Base-by-base conservation (phyloP, 352 stramenopile genomes). In the Phytophthora constricta region DNA sequence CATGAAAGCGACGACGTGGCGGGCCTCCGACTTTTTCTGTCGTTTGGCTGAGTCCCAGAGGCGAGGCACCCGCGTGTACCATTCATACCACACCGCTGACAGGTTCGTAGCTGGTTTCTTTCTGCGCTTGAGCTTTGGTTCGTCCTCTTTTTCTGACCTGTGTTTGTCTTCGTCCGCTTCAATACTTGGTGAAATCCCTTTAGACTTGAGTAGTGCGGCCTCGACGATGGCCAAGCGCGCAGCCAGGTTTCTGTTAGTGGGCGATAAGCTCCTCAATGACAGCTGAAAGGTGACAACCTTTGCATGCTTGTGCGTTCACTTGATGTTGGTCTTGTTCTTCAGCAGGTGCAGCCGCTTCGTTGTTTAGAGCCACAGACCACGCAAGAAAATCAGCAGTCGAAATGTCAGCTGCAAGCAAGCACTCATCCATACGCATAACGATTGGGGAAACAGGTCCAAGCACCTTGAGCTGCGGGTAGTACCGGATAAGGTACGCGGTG, bases 11-110 rank as follows among this genome's bases (percentile, higher is more conserved):
- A 64, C 62, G 22, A 64, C 27, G 37, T 39, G 28, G 14, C 55
- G 48, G 3, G n/a, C 13, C n/a, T 57, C 54, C n/a, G 54, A 64
- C 54, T 70, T 63, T 39, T 60, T 70, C 13, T 57, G 37, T 13
- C 49, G 48, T 19, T 60, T 48, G 5, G 16, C 2, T 0, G 16
- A 51, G 1, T 58, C 39, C 48, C 54, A 61, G 11, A 49, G n/a
- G 13, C 20, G 47, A 14, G 41, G 62, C 27, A 52, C 22, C 10
- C 5, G 9, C 2, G 62, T 56, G 54, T 58, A 52, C 55, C 39
- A 64, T 14, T 53, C 47, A 19, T 60, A 69, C 62, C 53, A 69
- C 14, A 23, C 28, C 2, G 27, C 13, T 7, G 51, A 39, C 34
- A 58, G 22, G 51, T 58, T 25, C 1, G 57, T 64, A 25, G n/a